Evolutionary conservation across 441 rosid species (phyloP).

Genomic region (Viola pubescens): DNA sequence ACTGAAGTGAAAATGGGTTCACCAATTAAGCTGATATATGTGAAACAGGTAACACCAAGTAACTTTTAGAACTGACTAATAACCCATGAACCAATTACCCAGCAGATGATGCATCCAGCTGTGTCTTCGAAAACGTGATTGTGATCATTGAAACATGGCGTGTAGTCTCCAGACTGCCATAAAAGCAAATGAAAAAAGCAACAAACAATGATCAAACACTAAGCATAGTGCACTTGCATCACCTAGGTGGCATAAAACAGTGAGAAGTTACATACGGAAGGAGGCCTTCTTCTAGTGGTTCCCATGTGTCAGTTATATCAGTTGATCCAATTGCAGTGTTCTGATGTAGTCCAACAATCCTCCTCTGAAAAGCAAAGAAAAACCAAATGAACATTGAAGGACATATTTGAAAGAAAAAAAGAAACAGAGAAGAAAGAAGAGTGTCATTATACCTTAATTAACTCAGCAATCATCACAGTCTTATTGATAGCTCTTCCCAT

Average conservation of each 20-base stretch:
- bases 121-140: conserved; percentile 34
- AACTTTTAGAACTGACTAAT: neutral
- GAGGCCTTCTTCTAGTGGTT: conserved; percentile 51
- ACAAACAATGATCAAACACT: neutral
- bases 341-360: conserved; percentile 41
- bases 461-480: conserved; percentile 70
- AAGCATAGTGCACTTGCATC: neutral
- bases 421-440: neutral
- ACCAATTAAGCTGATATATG: neutral
- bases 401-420: neutral
- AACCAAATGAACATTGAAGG: neutral
- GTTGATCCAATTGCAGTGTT: conserved; percentile 32
- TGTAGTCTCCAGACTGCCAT: conserved; percentile 37
- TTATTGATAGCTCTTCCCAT: conserved; percentile 84
- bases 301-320: conserved; percentile 44
- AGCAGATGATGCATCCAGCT: conserved; percentile 31
- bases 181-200: conserved; percentile 1
- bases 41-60: neutral
- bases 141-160: conserved; percentile 45
- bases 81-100: conserved; percentile 22
- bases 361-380: conserved; percentile 24
- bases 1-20: neutral
- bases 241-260: no score
- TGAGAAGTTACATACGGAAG: conserved; percentile 30
- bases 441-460: conserved; percentile 43